phyloP scores from a whole-genome alignment of 768 basidiomycete species.

The Leccinum boreale region DNA sequence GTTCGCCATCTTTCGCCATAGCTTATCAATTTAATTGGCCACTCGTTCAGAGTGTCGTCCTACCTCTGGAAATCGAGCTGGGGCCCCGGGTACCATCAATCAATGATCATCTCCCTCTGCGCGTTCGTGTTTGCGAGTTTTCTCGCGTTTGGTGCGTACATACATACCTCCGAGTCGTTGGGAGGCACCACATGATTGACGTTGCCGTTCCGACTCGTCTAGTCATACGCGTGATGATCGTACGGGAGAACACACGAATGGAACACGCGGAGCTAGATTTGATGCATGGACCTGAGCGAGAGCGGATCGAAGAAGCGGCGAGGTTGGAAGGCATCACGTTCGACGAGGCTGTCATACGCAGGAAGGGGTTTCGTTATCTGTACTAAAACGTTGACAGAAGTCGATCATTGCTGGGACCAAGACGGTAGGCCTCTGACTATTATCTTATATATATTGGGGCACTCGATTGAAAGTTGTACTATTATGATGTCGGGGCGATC shows the following conservation, averaged over 20 bases:
- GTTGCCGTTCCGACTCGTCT: not conserved
- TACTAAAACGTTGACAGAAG: not conserved
- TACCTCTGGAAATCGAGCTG: not conserved
- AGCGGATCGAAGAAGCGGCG: not conserved
- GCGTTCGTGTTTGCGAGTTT: not conserved
- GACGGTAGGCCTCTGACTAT: not conserved
- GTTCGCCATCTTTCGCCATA: not conserved
- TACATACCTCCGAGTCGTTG: not conserved
- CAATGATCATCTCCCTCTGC: not conserved
- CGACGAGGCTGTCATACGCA: not conserved
- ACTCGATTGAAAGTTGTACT: not conserved
- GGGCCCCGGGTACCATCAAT: not conserved
- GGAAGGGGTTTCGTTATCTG: not conserved
- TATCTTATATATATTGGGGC: not conserved
- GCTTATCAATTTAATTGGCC: not conserved
- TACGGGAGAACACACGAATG: not conserved
- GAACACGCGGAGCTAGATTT: not conserved
- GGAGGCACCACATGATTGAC: not conserved
- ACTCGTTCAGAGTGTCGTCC: not conserved
- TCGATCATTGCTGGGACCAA: not conserved
- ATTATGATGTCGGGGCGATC: no score
- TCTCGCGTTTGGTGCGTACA: not conserved
- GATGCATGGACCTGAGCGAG: not conserved
- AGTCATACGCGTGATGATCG: not conserved
- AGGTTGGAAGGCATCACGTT: not conserved